These are phyloP conservation scores for Psilocybe tampanensis DNA, from an alignment of 768 basidiomycete genomes.

Conservation along the genomic window DNA sequence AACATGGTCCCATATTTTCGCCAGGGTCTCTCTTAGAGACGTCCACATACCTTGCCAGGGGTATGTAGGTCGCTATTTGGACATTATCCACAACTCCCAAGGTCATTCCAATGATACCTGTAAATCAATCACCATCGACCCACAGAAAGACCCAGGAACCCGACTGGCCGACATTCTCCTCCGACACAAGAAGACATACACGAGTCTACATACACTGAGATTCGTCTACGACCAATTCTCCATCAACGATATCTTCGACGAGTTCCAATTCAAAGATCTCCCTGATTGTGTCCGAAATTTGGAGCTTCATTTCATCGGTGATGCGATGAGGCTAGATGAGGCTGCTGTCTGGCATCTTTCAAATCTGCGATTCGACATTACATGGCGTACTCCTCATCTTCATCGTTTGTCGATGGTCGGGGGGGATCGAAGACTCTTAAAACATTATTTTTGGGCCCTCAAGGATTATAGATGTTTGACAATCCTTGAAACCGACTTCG, in stretches of 20 bases:
- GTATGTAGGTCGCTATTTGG: slow-evolving; percentile 19
- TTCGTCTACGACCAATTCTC: slow-evolving; percentile 21
- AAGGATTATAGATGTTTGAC: background rate
- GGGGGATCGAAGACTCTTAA: slow-evolving; percentile 7
- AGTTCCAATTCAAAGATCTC: slow-evolving; percentile 21
- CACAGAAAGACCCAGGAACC: background rate
- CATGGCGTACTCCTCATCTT: slow-evolving; percentile 8
- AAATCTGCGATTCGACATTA: background rate
- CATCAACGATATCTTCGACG: slow-evolving; percentile 22
- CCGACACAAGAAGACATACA: slow-evolving; percentile 4
- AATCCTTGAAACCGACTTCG: slow-evolving; percentile 4
- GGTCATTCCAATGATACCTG: background rate
- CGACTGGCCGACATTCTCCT: background rate
- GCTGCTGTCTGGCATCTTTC: background rate
- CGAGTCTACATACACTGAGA: slow-evolving; percentile 23
- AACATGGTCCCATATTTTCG: slow-evolving; percentile 30
- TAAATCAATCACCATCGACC: background rate
- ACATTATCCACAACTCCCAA: background rate
- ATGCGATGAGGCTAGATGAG: background rate
- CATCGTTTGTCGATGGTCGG: slow-evolving; percentile 9
- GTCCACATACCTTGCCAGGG: slow-evolving; percentile 33
- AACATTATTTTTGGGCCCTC: background rate
- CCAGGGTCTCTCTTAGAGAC: slow-evolving; percentile 30
- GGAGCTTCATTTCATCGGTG: slow-evolving; percentile 11
- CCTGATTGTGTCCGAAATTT: slow-evolving; percentile 20